These are phyloP conservation scores for Pleodorina starrii DNA, from an alignment of 139 green algal species.

Conservation along the genomic window DNA sequence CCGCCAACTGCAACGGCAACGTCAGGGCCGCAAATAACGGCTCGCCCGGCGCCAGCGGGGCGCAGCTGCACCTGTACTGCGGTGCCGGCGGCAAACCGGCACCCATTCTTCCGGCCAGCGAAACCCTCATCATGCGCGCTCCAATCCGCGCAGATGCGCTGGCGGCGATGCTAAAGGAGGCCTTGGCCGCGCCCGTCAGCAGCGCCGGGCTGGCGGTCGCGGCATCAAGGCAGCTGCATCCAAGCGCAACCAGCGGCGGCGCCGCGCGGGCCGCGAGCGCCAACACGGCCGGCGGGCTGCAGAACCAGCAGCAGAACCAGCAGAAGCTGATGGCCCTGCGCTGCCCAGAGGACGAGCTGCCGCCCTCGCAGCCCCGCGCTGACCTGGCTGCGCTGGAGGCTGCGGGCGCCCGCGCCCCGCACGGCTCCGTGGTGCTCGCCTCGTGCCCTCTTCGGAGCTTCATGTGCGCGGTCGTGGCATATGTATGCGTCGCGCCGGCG, in stretches of 20 bases:
- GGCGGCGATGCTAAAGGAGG: background rate
- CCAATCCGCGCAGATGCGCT: conserved; percentile 9
- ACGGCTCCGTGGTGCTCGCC: conserved; percentile 4
- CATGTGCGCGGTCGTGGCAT: background rate
- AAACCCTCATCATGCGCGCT: conserved; percentile 4
- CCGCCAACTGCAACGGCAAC: background rate
- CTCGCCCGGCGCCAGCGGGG: background rate
- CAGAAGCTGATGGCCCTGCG: background rate
- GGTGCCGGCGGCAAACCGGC: background rate
- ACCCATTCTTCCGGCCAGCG: background rate
- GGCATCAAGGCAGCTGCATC: background rate
- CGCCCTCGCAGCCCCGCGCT: background rate
- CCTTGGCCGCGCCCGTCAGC: background rate
- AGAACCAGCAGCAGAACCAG: background rate
- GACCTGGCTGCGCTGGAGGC: conserved; percentile 24
- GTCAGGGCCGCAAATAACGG: too few species aligned
- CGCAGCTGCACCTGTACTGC: conserved; percentile 39
- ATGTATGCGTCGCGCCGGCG: background rate
- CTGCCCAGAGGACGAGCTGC: conserved; percentile 11
- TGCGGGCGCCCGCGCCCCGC: background rate
- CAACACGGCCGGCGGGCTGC: background rate
- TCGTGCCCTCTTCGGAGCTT: conserved; percentile 11
- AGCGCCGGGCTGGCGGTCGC: background rate
- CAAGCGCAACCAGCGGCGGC: too few species aligned
- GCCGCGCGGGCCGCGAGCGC: too few species aligned